phyloP scores from a whole-genome alignment of 2,329 filamentous ascomycete genomes.

The Curvularia lunata region DNA sequence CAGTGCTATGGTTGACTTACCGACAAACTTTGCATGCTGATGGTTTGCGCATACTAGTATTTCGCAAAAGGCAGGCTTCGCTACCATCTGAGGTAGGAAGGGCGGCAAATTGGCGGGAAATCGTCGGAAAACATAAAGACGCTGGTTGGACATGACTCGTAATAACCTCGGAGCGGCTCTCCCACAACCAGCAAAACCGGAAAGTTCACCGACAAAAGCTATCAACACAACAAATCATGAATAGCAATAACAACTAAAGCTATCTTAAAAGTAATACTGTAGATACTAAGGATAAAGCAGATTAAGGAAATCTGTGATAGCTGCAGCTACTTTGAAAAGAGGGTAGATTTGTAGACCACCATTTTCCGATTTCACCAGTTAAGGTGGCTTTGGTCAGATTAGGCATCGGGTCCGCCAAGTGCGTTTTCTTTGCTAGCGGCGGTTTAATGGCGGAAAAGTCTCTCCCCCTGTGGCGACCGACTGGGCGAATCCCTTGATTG shows the following conservation, averaged over 20 bases:
- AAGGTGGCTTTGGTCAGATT: too few relatives aligned
- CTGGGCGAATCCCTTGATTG: conserved; percentile 8
- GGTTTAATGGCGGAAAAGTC: conserved; percentile 27
- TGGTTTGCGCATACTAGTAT: conserved; percentile 29
- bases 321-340: too few relatives aligned
- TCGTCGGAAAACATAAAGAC: not conserved
- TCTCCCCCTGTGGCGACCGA: conserved; percentile 10
- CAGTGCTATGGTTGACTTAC: conserved; percentile 18
- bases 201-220: too few relatives aligned
- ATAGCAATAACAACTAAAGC: too few relatives aligned
- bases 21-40: conserved; percentile 32
- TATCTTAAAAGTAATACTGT: too few relatives aligned
- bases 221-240: too few relatives aligned
- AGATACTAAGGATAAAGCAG: too few relatives aligned
- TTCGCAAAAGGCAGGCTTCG: conserved; percentile 16
- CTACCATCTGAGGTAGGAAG: conserved; percentile 12
- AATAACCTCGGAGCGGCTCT: conserved; percentile 1
- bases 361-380: too few relatives aligned
- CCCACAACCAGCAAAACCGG: too few relatives aligned
- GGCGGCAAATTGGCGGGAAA: conserved; percentile 24
- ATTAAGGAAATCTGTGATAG: too few relatives aligned
- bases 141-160: conserved; percentile 8
- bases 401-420: conserved; percentile 6
- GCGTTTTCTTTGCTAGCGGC: conserved; percentile 19
- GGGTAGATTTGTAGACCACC: too few relatives aligned